These are phyloP conservation scores for Boletus reticuloceps DNA, from an alignment of 768 basidiomycete species.

Conservation along the genomic window DNA sequence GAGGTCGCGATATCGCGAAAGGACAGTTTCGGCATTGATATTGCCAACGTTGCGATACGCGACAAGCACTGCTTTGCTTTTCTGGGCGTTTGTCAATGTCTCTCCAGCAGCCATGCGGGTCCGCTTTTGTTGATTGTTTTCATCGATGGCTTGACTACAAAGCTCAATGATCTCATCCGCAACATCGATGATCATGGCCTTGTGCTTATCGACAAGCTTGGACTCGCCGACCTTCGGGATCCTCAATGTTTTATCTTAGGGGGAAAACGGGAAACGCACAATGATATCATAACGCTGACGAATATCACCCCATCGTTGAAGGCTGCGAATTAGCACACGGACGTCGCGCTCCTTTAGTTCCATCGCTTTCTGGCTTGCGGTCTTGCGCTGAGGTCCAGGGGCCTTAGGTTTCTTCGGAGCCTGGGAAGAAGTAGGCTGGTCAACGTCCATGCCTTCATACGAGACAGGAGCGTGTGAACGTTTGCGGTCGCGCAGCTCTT, in stretches of 20 bases:
- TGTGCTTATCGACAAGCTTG: constrained; percentile 92
- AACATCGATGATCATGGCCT: constrained; percentile 85
- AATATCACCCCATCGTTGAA: constrained; percentile 98
- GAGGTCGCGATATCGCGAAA: constrained; percentile 86
- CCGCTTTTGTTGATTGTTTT: constrained; percentile 80
- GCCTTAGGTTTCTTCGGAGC: constrained; percentile 73
- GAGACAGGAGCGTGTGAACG: constrained; percentile 83
- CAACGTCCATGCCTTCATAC: constrained; percentile 93
- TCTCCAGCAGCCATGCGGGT: constrained; percentile 77
- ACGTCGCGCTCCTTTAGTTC: constrained; percentile 97
- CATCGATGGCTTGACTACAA: constrained; percentile 79
- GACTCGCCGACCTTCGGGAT: constrained; percentile 73
- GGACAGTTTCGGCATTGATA: constrained; percentile 97
- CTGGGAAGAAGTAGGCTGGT: constrained; percentile 60
- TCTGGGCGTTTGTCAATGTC: constrained; percentile 87
- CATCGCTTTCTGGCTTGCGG: constrained; percentile 91
- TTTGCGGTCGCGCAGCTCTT: constrained; percentile 73
- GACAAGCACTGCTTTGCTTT: constrained; percentile 96
- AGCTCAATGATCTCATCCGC: constrained; percentile 90
- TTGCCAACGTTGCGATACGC: constrained; percentile 85
- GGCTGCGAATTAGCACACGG: constrained; percentile 88
- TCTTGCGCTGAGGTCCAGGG: constrained; percentile 77
- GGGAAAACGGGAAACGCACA: constrained; percentile 47
- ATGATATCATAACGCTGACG: constrained; percentile 92
- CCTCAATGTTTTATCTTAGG: not conserved